Evolutionary conservation across 208 protist genomes (phyloP).

Genomic region (Crithidia expoeki): DNA sequence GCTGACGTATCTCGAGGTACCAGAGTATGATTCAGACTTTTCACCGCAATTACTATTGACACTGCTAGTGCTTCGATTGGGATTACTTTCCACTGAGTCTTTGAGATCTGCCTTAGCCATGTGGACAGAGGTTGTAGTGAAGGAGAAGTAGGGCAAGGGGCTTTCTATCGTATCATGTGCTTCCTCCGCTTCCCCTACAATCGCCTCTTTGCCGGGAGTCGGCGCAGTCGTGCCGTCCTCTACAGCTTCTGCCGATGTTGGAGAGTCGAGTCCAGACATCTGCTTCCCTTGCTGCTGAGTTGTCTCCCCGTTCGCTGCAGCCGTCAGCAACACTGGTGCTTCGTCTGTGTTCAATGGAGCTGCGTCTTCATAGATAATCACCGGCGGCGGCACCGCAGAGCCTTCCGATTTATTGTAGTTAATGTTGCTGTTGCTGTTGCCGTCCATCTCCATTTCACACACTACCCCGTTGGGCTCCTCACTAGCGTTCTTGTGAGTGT

Average conservation of each 20-base stretch:
- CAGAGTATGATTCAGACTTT: not conserved
- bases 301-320: not conserved
- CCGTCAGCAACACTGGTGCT: not conserved
- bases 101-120: constrained; percentile 7
- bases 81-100: not conserved
- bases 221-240: not conserved
- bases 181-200: not conserved
- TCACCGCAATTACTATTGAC: not conserved
- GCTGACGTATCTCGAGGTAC: constrained; percentile 2
- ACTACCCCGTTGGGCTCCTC: not conserved
- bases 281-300: not conserved
- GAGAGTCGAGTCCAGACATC: no score
- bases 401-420: not conserved
- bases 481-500: not conserved
- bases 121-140: constrained; percentile 20
- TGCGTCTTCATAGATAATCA: constrained; percentile 5
- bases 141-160: constrained; percentile 13
- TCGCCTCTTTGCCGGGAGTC: no score
- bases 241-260: no score
- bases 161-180: not conserved
- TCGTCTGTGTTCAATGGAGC: not conserved
- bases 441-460: constrained; percentile 4
- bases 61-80: not conserved
- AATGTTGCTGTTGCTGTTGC: no score
- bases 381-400: constrained; percentile 3